phyloP scores from a whole-genome alignment of 495 filamentous ascomycete species.

The Annulohypoxylon moriforme region DNA sequence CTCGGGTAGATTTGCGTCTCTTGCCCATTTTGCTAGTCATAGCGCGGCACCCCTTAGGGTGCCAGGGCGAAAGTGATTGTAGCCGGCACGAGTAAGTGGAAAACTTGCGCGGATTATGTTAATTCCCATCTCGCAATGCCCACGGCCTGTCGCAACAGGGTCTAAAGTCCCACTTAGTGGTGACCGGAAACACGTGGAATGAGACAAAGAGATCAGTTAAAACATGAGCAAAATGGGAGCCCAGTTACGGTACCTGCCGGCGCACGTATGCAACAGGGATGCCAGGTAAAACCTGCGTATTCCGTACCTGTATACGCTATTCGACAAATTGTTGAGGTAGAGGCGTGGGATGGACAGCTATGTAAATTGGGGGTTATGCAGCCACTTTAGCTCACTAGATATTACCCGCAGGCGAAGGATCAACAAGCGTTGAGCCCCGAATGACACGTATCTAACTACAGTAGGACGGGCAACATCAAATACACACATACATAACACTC shows the following conservation, averaged over 20 bases:
- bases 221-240: conserved; percentile 14
- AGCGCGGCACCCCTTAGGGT: too few relatives aligned
- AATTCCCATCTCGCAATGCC: conserved; percentile 26
- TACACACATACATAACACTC: not conserved
- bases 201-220: conserved; percentile 27
- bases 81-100: too few relatives aligned
- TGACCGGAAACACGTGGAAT: conserved; percentile 42
- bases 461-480: not conserved
- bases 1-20: too few relatives aligned
- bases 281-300: conserved; percentile 23
- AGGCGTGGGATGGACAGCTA: not conserved
- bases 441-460: conserved; percentile 20
- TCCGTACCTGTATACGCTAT: not conserved
- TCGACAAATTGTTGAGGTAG: not conserved
- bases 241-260: conserved; percentile 33
- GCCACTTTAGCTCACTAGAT: conserved; percentile 36
- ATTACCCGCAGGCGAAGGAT: conserved; percentile 38
- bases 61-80: too few relatives aligned
- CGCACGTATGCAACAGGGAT: conserved; percentile 34
- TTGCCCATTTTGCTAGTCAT: too few relatives aligned
- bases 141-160: conserved; percentile 36
- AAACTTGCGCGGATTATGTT: not conserved
- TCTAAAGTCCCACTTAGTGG: conserved; percentile 40
- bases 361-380: conserved; percentile 11
- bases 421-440: conserved; percentile 34